A percentile compares a stretch with the other conserved stretches of the same genome.
Evolutionary conservation across 1,139 yeast genomes (phyloP).

Genomic region (Candida labiduridarum): DNA sequence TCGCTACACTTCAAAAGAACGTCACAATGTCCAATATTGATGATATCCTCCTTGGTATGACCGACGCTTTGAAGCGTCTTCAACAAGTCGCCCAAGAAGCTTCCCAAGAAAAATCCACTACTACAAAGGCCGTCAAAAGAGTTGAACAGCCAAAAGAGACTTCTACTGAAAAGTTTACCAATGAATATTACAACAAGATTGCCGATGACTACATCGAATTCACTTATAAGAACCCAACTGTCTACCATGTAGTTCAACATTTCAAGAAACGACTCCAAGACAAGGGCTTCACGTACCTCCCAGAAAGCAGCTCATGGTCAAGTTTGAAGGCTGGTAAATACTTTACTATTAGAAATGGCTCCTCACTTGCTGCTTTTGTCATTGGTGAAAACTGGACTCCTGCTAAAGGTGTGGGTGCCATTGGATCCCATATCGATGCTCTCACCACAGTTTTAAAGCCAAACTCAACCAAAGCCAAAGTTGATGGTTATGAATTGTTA

Average conservation of each 20-base stretch:
- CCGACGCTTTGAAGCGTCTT: constrained; percentile 9
- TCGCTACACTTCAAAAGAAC: background rate
- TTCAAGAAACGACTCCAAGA: constrained; percentile 27
- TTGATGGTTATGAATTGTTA: constrained; percentile 44
- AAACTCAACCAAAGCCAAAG: constrained; percentile 28
- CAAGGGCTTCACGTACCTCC: constrained; percentile 33
- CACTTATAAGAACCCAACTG: constrained; percentile 44
- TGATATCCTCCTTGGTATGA: constrained; percentile 10
- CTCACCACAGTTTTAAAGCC: constrained; percentile 45
- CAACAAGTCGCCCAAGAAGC: constrained; percentile 6
- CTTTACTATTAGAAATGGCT: constrained; percentile 39
- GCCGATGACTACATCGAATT: constrained; percentile 39
- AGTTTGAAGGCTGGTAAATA: constrained; percentile 27
- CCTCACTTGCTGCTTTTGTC: constrained; percentile 41
- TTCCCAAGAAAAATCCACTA: too few species aligned
- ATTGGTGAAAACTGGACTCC: constrained; percentile 46
- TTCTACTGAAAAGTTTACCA: constrained; percentile 16
- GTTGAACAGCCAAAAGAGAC: background rate
- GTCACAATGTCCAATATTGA: constrained; percentile 5
- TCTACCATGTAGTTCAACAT: constrained; percentile 40
- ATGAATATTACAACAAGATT: constrained; percentile 33
- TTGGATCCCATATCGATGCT: constrained; percentile 49
- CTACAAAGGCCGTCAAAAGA: background rate
- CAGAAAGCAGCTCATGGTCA: constrained; percentile 29
- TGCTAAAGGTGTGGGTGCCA: constrained; percentile 37